phyloP scores from a whole-genome alignment of 176 grass and related monocot genomes.

The Oryza meyeriana region DNA sequence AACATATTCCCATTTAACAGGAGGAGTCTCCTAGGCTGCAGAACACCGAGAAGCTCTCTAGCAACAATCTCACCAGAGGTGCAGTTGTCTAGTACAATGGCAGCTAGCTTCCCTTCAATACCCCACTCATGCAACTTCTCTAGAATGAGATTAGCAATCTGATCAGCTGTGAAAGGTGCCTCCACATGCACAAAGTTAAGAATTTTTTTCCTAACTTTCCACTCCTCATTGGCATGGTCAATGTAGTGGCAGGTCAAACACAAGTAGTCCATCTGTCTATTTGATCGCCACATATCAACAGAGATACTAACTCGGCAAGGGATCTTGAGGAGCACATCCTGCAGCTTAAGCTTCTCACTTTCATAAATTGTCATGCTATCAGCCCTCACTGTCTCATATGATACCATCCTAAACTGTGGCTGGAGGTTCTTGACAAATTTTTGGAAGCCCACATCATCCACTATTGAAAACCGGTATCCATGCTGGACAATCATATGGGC shows the following conservation, averaged over 20 bases:
- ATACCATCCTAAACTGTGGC: conserved; percentile 85
- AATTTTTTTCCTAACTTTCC: conserved; percentile 92
- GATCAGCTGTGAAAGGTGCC: conserved; percentile 40
- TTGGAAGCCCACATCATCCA: conserved; percentile 84
- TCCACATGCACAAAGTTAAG: conserved; percentile 81
- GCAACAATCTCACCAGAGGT: conserved; percentile 53
- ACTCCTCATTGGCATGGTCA: conserved; percentile 64
- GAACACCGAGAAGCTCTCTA: conserved; percentile 63
- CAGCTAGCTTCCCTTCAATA: conserved; percentile 68
- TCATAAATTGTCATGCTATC: conserved; percentile 97
- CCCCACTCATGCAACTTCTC: conserved; percentile 79
- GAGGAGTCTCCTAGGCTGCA: conserved; percentile 65
- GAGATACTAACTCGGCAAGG: conserved; percentile 74
- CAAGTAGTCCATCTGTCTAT: conserved; percentile 65
- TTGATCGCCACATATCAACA: conserved; percentile 83
- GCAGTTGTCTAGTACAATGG: conserved; percentile 81
- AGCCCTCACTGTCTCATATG: conserved; percentile 65
- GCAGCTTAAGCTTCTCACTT: conserved; percentile 64
- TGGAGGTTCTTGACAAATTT: conserved; percentile 89
- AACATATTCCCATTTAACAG: conserved; percentile 75
- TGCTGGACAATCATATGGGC: conserved; percentile 90
- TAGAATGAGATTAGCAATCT: conserved; percentile 59
- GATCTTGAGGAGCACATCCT: conserved; percentile 54
- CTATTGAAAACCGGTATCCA: conserved; percentile 86
- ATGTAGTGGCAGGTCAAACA: conserved; percentile 93